These are phyloP conservation scores for Cryptosporidium felis DNA, from an alignment of 169 alveolate species.

Conservation along the genomic window DNA sequence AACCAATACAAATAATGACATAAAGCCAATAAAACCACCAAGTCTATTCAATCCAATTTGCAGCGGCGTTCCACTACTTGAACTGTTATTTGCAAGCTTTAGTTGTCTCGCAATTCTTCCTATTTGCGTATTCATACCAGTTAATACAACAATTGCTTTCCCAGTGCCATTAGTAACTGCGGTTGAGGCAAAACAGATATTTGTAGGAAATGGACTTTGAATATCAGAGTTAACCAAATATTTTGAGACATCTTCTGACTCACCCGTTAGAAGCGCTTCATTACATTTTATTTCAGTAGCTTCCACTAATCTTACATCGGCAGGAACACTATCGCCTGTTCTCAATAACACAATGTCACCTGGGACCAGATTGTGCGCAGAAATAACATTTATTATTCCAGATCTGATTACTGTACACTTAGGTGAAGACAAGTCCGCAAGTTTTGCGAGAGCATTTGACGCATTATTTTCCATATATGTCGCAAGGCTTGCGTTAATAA, in stretches of 20 bases:
- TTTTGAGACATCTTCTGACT: slow-evolving; percentile 86
- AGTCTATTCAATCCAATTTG: slow-evolving; percentile 83
- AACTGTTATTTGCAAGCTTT: slow-evolving; percentile 80
- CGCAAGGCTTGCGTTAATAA: slow-evolving; percentile 90
- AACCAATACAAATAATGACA: slow-evolving; percentile 78
- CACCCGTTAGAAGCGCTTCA: slow-evolving; percentile 95
- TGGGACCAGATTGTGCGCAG: slow-evolving; percentile 90
- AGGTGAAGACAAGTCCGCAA: slow-evolving; percentile 91
- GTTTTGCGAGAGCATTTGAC: slow-evolving; percentile 88
- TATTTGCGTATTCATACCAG: slow-evolving; percentile 92
- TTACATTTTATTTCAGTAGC: slow-evolving; percentile 89
- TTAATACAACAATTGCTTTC: slow-evolving; percentile 88
- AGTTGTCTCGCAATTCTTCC: slow-evolving; percentile 95
- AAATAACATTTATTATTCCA: slow-evolving; percentile 80
- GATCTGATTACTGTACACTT: slow-evolving; percentile 84
- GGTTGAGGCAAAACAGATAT: slow-evolving; percentile 92
- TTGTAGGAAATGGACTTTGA: slow-evolving; percentile 84
- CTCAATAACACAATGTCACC: slow-evolving; percentile 90
- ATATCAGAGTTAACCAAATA: slow-evolving; percentile 78
- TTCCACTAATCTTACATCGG: slow-evolving; percentile 91
- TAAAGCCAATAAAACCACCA: slow-evolving; percentile 87
- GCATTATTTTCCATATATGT: slow-evolving; percentile 90
- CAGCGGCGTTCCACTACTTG: slow-evolving; percentile 82
- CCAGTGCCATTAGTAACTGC: slow-evolving; percentile 92
- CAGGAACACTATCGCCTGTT: slow-evolving; percentile 93